A percentile compares a stretch with the other conserved stretches of the same genome.
These are phyloP conservation scores for Sporothrix schenckii DNA, from an alignment of 2,329 filamentous ascomycete species.

Conservation along the genomic window DNA sequence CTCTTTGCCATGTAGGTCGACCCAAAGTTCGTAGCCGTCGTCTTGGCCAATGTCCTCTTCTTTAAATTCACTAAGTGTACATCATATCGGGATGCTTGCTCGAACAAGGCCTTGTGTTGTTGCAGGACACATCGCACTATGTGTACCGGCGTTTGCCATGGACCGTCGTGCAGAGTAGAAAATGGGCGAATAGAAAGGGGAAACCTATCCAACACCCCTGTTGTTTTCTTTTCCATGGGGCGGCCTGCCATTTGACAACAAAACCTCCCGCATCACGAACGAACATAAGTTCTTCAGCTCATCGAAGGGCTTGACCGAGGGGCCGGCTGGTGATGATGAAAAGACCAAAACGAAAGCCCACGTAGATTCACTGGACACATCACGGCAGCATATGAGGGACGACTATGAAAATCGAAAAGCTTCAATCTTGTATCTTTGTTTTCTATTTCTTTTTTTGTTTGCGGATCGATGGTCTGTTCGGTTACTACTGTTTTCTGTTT, in stretches of 20 bases:
- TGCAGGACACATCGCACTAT: conserved; percentile 14
- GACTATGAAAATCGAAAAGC: neutral
- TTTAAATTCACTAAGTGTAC: too few relatives aligned
- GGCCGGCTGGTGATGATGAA: too few relatives aligned
- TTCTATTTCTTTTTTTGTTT: neutral
- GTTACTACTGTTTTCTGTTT: neutral
- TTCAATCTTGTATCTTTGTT: neutral
- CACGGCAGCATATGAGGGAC: neutral
- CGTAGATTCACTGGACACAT: neutral
- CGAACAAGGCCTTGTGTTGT: conserved; percentile 7
- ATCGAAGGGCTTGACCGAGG: too few relatives aligned
- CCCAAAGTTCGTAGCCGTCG: neutral
- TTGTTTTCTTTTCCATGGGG: too few relatives aligned
- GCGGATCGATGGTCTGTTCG: conserved; percentile 1
- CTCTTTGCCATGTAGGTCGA: neutral
- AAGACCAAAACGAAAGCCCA: too few relatives aligned
- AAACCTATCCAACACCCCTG: neutral
- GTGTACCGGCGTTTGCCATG: conserved; percentile 1
- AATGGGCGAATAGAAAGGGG: neutral
- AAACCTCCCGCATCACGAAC: too few relatives aligned
- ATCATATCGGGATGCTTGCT: neutral
- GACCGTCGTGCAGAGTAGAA: neutral
- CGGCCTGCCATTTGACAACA: too few relatives aligned
- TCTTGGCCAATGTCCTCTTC: conserved; percentile 4
- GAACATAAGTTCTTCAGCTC: too few relatives aligned